Evolutionary conservation across 306 rosid species (phyloP).

Genomic region (Pyrus bretschneideri): DNA sequence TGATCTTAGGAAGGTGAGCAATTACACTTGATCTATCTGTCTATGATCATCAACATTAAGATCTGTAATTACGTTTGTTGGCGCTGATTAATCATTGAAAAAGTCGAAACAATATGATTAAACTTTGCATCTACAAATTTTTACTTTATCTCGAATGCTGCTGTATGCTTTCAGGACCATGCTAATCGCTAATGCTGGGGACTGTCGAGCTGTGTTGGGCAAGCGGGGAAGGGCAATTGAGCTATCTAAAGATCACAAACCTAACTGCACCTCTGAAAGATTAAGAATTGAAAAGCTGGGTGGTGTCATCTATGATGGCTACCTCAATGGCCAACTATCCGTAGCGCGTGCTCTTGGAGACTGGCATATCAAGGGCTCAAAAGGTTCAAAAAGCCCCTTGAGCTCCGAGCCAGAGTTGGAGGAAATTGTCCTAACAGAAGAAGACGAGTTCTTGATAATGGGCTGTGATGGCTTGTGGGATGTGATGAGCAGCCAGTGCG

Average conservation of each 20-base stretch:
- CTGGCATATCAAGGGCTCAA: constrained; percentile 65
- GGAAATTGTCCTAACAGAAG: constrained; percentile 42
- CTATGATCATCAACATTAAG: background rate
- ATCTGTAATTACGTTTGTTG: background rate
- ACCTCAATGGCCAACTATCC: constrained; percentile 63
- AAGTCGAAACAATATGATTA: background rate
- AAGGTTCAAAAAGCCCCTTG: constrained; percentile 54
- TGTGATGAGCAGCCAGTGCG: constrained; percentile 79
- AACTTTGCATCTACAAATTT: background rate
- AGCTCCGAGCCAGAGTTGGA: constrained; percentile 60
- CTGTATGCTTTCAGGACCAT: constrained; percentile 31
- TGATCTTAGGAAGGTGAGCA: constrained; percentile 46
- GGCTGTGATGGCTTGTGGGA: constrained; percentile 80
- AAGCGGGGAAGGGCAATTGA: constrained; percentile 59
- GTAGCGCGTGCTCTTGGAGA: constrained; percentile 71
- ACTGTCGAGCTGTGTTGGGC: constrained; percentile 65
- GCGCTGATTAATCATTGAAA: background rate
- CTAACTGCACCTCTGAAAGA: constrained; percentile 60
- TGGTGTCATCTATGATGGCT: constrained; percentile 63
- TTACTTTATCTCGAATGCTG: background rate
- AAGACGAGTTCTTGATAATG: constrained; percentile 60
- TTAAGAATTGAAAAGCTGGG: constrained; percentile 68
- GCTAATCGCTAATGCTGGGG: constrained; percentile 60
- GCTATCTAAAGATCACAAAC: constrained; percentile 68
- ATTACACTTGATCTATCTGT: background rate